Conservation (phyloP, 305 asterid species). For the Caryopteris hybrid region DNA sequence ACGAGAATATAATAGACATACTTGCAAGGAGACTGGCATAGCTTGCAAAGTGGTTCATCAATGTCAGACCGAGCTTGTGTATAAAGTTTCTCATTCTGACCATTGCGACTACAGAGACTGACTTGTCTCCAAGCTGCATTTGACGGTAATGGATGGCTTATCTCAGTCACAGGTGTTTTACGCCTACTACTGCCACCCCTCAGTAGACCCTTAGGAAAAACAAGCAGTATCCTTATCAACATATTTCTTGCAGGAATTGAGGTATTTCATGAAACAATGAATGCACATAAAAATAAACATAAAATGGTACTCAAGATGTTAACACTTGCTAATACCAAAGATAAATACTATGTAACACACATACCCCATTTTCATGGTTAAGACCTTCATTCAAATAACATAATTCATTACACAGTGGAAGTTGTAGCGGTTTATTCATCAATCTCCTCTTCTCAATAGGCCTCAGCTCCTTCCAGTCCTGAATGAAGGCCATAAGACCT, state of each 20-base stretch:
- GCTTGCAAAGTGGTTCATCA: constrained; percentile 96
- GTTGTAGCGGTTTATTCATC: constrained; percentile 74
- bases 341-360: constrained; percentile 14
- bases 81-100: constrained; percentile 64
- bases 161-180: constrained; percentile 59
- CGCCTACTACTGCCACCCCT: constrained; percentile 86
- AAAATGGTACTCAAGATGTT: neutral
- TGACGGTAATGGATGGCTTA: constrained; percentile 74
- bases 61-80: constrained; percentile 83
- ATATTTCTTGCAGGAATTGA: constrained; percentile 3
- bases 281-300: neutral
- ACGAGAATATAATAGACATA: constrained; percentile 31
- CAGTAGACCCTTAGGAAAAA: constrained; percentile 66
- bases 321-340: neutral
- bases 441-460: constrained; percentile 72
- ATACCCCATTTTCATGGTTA: constrained; percentile 77
- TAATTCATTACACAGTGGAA: constrained; percentile 76
- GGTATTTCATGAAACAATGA: constrained; percentile 6
- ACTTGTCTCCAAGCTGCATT: constrained; percentile 72
- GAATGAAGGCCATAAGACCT: constrained; percentile 49
- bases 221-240: constrained; percentile 14
- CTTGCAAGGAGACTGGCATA: constrained; percentile 90
- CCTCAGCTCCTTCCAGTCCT: constrained; percentile 80
- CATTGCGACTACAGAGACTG: constrained; percentile 38
- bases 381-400: constrained; percentile 71